Conservation (phyloP, 169 alveolate genomes). For the Cryptosporidium parvum region DNA sequence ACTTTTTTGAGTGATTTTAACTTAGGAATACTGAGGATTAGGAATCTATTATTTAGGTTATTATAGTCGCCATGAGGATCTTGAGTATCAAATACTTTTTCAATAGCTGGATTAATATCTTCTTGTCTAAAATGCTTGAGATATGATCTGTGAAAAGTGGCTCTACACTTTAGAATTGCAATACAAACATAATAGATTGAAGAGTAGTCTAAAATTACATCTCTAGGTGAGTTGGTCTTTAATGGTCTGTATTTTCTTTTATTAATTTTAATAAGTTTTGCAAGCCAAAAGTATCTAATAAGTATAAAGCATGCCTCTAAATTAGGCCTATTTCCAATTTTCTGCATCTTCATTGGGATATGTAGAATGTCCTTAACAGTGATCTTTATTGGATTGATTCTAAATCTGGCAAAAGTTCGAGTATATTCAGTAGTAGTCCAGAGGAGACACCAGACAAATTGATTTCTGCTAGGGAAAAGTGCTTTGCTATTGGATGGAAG, state of each 20-base stretch:
- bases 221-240: conserved; percentile 3
- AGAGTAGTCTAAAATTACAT: conserved; percentile 59
- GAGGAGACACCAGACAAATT: conserved; percentile 70
- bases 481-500: not conserved
- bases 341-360: conserved; percentile 71
- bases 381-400: conserved; percentile 63
- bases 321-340: conserved; percentile 26
- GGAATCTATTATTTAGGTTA: conserved; percentile 32
- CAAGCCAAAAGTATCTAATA: conserved; percentile 44
- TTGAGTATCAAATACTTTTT: conserved; percentile 47
- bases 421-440: conserved; percentile 60
- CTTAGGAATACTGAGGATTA: conserved; percentile 33
- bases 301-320: conserved; percentile 45
- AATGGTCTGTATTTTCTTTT: conserved; percentile 58
- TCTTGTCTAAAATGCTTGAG: conserved; percentile 32
- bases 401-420: conserved; percentile 49
- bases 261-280: conserved; percentile 24
- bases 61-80: conserved; percentile 45
- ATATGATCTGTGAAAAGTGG: conserved; percentile 63
- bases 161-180: conserved; percentile 56
- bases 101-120: conserved; percentile 15
- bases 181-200: conserved; percentile 44
- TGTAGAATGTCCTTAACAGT: conserved; percentile 36
- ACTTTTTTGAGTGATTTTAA: conserved; percentile 46
- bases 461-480: conserved; percentile 42